Evolutionary conservation across 768 basidiomycete genomes (phyloP).

Genomic region (Pleurotus eryngii): DNA sequence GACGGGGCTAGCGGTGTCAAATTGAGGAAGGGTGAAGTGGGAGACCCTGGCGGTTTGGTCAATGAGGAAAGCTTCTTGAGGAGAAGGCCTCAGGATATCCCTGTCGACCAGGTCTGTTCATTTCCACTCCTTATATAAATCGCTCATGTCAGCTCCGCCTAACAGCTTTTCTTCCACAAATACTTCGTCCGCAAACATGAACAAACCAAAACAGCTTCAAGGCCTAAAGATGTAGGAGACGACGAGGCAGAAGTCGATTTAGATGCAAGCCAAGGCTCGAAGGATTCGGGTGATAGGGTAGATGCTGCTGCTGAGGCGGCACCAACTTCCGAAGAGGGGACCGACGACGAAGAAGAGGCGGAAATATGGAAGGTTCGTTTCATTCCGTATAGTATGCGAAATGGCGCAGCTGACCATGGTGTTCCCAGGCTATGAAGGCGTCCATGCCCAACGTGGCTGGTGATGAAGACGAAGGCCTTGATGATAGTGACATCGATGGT

Average conservation of each 20-base stretch:
- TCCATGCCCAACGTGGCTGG: conserved; percentile 64
- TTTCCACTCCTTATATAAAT: neutral
- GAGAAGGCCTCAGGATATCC: conserved; percentile 65
- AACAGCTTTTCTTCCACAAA: conserved; percentile 84
- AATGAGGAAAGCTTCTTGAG: conserved; percentile 78
- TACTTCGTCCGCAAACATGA: conserved; percentile 77
- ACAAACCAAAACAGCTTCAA: conserved; percentile 42
- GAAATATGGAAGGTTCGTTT: conserved; percentile 84
- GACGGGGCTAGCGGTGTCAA: conserved; percentile 63
- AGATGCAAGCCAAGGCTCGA: conserved; percentile 38
- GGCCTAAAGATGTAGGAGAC: conserved; percentile 31
- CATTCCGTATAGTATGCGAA: neutral
- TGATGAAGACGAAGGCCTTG: conserved; percentile 39
- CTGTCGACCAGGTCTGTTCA: conserved; percentile 75
- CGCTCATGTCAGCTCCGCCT: neutral
- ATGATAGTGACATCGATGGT: conserved; percentile 31
- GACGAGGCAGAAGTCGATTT: conserved; percentile 33
- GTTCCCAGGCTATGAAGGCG: conserved; percentile 79
- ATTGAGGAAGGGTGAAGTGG: conserved; percentile 59
- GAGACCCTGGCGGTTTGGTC: conserved; percentile 42
- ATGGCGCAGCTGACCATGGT: no score
- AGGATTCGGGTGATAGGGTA: conserved; percentile 40
- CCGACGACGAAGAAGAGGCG: conserved; percentile 50
- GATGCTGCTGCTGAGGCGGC: conserved; percentile 27
- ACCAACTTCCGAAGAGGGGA: conserved; percentile 32